Evolutionary conservation across 2,329 filamentous ascomycete genomes (phyloP).

Genomic region (Xylariaceae sp.): DNA sequence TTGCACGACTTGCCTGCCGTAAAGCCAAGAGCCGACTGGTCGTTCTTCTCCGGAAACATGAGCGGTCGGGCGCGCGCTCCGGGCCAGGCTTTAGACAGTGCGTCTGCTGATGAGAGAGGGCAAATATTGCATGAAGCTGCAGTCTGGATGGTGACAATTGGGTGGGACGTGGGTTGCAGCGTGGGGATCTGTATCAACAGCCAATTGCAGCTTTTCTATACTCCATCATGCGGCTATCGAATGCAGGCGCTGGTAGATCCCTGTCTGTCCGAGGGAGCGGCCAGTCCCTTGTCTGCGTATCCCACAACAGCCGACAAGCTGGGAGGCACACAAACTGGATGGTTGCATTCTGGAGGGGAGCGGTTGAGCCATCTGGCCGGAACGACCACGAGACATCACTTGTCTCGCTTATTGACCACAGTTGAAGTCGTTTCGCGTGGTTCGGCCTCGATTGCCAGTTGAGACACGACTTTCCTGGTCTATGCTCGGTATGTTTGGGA

Average conservation of each 20-base stretch:
- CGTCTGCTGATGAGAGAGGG: not conserved
- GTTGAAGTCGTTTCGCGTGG: not conserved
- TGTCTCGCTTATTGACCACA: slow-evolving; percentile 2
- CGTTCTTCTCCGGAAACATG: no score
- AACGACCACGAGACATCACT: slow-evolving; percentile 5
- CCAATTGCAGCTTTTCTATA: slow-evolving; percentile 27
- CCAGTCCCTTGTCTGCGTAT: slow-evolving; percentile 6
- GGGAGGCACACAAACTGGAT: slow-evolving; percentile 10
- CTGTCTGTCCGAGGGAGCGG: slow-evolving; percentile 26
- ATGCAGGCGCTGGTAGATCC: slow-evolving; percentile 27
- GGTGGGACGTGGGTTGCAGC: slow-evolving; percentile 19
- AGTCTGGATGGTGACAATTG: slow-evolving; percentile 17
- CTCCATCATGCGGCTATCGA: slow-evolving; percentile 31
- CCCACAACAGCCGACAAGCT: slow-evolving; percentile 8
- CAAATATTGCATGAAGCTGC: slow-evolving; percentile 9
- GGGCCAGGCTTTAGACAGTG: no score
- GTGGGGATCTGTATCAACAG: slow-evolving; percentile 30
- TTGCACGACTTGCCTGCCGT: not conserved
- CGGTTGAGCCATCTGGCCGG: slow-evolving; percentile 10
- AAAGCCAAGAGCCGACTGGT: not conserved
- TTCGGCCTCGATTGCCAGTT: slow-evolving; percentile 2
- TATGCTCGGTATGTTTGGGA: no score
- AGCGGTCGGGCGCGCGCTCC: no score
- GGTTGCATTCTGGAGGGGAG: slow-evolving; percentile 16
- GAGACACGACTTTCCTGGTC: not conserved